Conservation (phyloP, 208 protist species). For the Trichomonas tenax region DNA sequence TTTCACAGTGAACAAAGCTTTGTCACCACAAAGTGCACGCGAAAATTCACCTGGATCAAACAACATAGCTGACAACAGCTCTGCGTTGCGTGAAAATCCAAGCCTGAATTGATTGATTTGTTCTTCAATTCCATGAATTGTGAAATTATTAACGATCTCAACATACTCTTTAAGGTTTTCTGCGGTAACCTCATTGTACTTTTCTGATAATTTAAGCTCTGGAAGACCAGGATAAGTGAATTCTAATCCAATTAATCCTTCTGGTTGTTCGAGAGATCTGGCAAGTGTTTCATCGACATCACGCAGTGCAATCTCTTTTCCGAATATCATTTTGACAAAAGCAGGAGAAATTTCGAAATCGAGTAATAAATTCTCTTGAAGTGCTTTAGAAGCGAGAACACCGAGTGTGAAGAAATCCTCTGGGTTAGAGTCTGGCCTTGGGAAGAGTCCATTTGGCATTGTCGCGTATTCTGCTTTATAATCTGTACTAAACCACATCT, state of each 20-base stretch:
- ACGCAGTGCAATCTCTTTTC: neutral
- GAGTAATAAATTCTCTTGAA: neutral
- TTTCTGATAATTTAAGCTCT: neutral
- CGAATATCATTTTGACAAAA: neutral
- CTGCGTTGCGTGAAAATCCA: neutral
- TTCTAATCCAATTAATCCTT: neutral
- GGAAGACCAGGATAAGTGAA: slow-evolving; percentile 10
- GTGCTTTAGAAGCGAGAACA: neutral
- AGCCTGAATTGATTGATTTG: neutral
- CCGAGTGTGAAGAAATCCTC: neutral
- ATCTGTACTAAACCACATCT: neutral
- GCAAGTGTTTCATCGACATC: neutral
- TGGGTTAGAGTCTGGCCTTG: neutral
- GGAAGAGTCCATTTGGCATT: neutral
- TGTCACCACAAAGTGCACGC: neutral
- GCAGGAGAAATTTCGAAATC: neutral
- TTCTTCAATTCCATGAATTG: neutral
- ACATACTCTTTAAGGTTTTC: neutral
- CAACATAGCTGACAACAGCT: neutral
- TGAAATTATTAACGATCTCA: neutral
- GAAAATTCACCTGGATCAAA: neutral
- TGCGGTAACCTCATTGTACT: neutral
- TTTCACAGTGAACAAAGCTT: neutral
- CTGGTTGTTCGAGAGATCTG: neutral
- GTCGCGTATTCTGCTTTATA: neutral